Percentiles rank a stretch among this genome's conserved stretches.
Conservation (phyloP, 139 green algal species). For the Chlamydomonas eustigma region DNA sequence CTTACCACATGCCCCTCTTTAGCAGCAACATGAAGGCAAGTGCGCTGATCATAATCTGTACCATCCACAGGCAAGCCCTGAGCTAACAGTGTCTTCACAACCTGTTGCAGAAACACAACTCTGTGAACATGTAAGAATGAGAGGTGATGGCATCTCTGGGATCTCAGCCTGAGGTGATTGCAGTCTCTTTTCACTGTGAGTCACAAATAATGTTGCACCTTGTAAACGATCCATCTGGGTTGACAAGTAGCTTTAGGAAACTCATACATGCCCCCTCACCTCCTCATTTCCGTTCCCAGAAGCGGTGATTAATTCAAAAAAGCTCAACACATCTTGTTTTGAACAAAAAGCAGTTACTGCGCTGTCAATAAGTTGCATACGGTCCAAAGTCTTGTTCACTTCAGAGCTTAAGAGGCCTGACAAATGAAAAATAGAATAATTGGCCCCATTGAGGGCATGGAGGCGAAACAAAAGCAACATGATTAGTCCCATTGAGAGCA, state of each 20-base stretch:
- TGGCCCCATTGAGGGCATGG: too few species aligned
- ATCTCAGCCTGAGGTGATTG: too few species aligned
- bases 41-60: background rate
- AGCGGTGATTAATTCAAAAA: background rate
- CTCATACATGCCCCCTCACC: too few species aligned
- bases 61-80: background rate
- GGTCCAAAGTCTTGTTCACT: background rate
- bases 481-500: too few species aligned
- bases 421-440: too few species aligned
- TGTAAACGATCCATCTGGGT: too few species aligned
- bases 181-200: too few species aligned
- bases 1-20: background rate
- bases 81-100: background rate
- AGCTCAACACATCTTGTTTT: background rate
- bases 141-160: too few species aligned
- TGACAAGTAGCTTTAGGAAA: too few species aligned
- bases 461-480: too few species aligned
- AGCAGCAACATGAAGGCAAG: background rate
- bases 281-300: background rate
- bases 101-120: background rate
- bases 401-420: background rate
- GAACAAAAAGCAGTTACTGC: background rate
- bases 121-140: background rate
- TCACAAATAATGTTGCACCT: too few species aligned
- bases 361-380: background rate